These are phyloP conservation scores for Russula sp. DNA, from an alignment of 768 basidiomycete genomes.

Conservation along the genomic window DNA sequence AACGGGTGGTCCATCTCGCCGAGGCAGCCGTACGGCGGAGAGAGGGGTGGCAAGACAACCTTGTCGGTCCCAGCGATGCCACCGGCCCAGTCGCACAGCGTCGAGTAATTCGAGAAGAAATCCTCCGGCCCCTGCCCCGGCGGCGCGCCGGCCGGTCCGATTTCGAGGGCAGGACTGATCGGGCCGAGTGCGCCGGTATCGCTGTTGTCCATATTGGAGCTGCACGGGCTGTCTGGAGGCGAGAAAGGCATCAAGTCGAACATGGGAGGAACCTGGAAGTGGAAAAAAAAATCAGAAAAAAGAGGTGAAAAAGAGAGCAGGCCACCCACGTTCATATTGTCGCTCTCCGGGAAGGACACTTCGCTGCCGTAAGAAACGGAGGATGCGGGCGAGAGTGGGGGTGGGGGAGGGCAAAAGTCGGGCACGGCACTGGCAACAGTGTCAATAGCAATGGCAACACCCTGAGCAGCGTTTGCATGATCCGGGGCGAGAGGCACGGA, in stretches of 20 bases:
- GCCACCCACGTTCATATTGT: slow-evolving; percentile 14
- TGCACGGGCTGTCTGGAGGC: slow-evolving; percentile 23
- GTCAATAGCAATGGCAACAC: background rate
- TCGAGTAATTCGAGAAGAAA: slow-evolving; percentile 23
- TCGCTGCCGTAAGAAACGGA: slow-evolving; percentile 21
- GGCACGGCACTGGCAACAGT: background rate
- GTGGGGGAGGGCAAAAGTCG: slow-evolving; percentile 12
- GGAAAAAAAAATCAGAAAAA: background rate
- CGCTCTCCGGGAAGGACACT: slow-evolving; percentile 19
- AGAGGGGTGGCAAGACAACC: no score
- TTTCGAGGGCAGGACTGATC: background rate
- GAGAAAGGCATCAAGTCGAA: slow-evolving; percentile 16
- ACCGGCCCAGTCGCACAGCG: slow-evolving; percentile 24
- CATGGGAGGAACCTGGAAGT: background rate
- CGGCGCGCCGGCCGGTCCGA: background rate
- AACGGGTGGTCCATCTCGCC: no score
- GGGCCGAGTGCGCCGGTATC: slow-evolving; percentile 10
- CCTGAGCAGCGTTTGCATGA: background rate
- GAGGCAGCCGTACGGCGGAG: no score
- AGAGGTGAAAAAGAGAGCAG: background rate
- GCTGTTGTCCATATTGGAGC: slow-evolving; percentile 15
- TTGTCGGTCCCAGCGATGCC: background rate
- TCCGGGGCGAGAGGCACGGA: slow-evolving; percentile 34
- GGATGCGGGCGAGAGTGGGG: slow-evolving; percentile 18
- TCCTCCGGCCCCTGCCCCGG: background rate